These are phyloP conservation scores for Roridomyces roridus DNA, from an alignment of 768 basidiomycete genomes.

Conservation along the genomic window DNA sequence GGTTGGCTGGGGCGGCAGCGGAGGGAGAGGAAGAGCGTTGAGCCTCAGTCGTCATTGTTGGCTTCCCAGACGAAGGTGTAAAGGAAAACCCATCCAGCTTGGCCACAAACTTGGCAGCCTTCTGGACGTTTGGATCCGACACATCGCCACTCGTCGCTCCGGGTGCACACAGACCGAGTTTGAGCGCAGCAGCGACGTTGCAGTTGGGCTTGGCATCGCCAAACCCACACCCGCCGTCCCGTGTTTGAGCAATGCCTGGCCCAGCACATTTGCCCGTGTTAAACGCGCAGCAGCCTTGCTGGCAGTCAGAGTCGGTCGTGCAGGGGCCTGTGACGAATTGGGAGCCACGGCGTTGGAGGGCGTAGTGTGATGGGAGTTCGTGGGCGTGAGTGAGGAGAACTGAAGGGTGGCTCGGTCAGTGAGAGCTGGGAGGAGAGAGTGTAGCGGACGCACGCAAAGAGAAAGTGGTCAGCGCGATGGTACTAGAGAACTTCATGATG, in stretches of 20 bases:
- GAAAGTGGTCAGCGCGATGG: no score
- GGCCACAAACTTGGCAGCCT: neutral
- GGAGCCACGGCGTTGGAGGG: constrained; percentile 1
- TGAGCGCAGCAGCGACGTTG: constrained; percentile 1
- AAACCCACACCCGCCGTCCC: no score
- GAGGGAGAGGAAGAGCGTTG: neutral
- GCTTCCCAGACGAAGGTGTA: no score
- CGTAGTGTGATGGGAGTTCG: no score
- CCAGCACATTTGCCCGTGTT: constrained; percentile 4
- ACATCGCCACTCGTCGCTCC: neutral
- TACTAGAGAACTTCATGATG: no score
- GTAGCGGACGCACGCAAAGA: no score
- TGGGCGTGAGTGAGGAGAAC: no score
- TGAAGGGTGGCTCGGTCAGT: no score
- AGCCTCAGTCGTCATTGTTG: no score
- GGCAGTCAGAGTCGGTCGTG: constrained; percentile 8
- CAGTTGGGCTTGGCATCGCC: neutral
- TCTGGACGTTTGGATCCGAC: neutral
- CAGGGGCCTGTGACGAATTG: constrained; percentile 13
- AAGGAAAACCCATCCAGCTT: constrained; percentile 1
- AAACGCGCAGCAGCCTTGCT: constrained; percentile 8
- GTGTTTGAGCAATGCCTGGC: neutral
- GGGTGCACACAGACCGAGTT: neutral
- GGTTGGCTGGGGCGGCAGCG: neutral
- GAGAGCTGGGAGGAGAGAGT: no score